Base-by-base conservation (phyloP, 1,139 yeast genomes). In the Kodamaea fungicola region DNA sequence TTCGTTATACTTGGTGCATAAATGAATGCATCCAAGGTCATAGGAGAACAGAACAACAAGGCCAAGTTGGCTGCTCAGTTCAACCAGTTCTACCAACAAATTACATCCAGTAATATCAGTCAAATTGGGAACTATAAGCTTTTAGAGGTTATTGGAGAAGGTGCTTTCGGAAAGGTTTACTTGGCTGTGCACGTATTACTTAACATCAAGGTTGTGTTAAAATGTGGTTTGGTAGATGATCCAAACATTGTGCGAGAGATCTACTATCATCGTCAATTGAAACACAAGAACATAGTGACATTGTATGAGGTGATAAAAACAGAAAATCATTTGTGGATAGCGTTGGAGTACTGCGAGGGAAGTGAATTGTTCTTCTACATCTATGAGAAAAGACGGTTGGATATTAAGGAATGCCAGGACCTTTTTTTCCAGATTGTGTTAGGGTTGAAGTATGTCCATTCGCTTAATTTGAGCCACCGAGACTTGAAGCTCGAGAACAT, bases 241-340 rank as follows among this genome's bases (percentile, higher is more conserved):
- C 90, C 95, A 22, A 89, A 89, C 51, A 74, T 92, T n/a, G 95
- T 90, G 23, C 68, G 97, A 42, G 98, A 92, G 53, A 88, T 88
- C 26, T 89, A 85, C 54, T 94, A 89, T 55, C 94, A 90, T 52
- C 72, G 87, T 37, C 94, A 87, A 54, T 78, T 92, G 49, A 76
- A 76, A 34, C 96, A 89, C 53, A 88, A 88, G 9, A 82, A 88
- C 55, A 85, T 92, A 33, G 89, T 95, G 8, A 78, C 81, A 44
- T 69, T 92, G 7, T 90, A 88, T 57, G 98, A 92, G 56, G 83
- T 89, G 28, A 80, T 92, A 27, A 78, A 85, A 35, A 82, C 95
- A 0, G 96, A 89, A 46, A 72, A 74, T 5, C 75, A 76, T 47
- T 82, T 90, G 3, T 92, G 96, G 89, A 75, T 92, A 65, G 96